Percentiles rank a stretch among this genome's conserved stretches.
phyloP scores from a whole-genome alignment of 345 rosid genomes.

The Microthlaspi erraticum region DNA sequence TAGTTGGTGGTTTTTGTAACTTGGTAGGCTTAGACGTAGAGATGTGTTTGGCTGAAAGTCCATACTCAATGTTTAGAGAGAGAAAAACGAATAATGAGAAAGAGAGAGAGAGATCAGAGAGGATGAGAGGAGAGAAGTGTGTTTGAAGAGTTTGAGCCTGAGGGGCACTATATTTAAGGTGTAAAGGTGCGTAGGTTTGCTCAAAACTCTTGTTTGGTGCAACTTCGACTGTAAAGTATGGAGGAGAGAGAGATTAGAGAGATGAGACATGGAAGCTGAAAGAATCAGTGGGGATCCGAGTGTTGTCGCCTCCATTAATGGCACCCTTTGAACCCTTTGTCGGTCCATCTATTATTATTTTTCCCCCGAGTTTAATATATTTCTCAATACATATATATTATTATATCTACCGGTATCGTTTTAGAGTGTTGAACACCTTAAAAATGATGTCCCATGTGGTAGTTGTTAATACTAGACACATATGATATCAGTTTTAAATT shows the following conservation, averaged over 20 bases:
- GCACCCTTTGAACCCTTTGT: conserved; percentile 74
- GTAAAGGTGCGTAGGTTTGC: conserved; percentile 53
- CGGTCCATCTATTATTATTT: conserved; percentile 58
- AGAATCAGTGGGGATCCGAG: conserved; percentile 74
- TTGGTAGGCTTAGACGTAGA: conserved; percentile 63
- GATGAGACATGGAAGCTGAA: conserved; percentile 57
- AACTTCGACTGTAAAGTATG: conserved; percentile 46
- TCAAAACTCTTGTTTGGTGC: conserved; percentile 45
- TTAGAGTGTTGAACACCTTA: conserved; percentile 34
- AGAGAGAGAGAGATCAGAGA: conserved; percentile 23
- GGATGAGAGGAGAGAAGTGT: conserved; percentile 27
- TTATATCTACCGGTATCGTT: conserved; percentile 32
- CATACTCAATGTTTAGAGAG: conserved; percentile 46
- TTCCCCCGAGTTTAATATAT: conserved; percentile 27
- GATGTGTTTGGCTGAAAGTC: conserved; percentile 75
- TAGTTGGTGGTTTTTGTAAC: conserved; percentile 50
- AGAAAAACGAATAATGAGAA: conserved; percentile 5
- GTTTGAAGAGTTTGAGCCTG: conserved; percentile 33
- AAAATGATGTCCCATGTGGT: conserved; percentile 44
- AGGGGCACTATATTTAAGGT: conserved; percentile 49
- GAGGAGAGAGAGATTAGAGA: conserved; percentile 45
- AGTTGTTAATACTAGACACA: conserved; percentile 31
- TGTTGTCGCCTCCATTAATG: conserved; percentile 86
- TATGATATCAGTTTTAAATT: conserved; percentile 23
- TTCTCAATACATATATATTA: conserved; percentile 5